A percentile compares a stretch with the other conserved stretches of the same genome.
Evolutionary conservation across 495 filamentous ascomycete genomes (phyloP).

Genomic region (Chaetomidium leptoderma): DNA sequence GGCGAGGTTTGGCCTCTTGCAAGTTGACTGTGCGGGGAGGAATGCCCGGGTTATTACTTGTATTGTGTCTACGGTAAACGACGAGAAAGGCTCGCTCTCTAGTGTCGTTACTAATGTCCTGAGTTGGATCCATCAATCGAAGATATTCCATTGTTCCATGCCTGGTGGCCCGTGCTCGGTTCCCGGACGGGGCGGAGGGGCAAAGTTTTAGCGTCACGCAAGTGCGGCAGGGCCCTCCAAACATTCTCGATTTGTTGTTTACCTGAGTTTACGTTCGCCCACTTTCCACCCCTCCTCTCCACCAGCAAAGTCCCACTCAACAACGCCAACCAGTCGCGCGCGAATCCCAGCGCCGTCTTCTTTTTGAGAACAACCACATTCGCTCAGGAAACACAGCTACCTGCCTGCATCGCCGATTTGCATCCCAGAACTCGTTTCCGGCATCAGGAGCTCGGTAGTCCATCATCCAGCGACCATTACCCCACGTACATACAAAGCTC

Average conservation of each 20-base stretch:
- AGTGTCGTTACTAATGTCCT: no score
- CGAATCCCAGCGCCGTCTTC: background rate
- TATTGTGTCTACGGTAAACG: no score
- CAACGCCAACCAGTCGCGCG: conserved; percentile 6
- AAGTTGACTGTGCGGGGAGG: no score
- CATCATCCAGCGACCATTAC: background rate
- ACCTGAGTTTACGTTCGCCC: conserved; percentile 20
- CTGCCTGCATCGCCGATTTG: background rate
- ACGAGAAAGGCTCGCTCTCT: no score
- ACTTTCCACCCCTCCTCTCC: conserved; percentile 14
- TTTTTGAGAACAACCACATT: background rate
- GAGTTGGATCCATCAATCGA: background rate
- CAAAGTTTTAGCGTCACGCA: conserved; percentile 18
- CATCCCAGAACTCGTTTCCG: background rate
- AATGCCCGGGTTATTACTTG: no score
- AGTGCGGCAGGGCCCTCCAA: conserved; percentile 12
- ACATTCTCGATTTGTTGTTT: conserved; percentile 23
- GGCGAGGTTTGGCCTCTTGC: no score
- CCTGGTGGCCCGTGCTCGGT: conserved; percentile 11
- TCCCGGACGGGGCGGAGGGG: conserved; percentile 9
- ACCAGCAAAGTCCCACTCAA: conserved; percentile 9
- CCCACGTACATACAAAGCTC: conserved; percentile 14
- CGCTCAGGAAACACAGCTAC: background rate
- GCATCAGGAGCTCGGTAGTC: background rate
- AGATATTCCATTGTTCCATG: background rate